These are phyloP conservation scores for Salvia sclarea DNA, from an alignment of 305 asterid genomes.

Conservation along the genomic window DNA sequence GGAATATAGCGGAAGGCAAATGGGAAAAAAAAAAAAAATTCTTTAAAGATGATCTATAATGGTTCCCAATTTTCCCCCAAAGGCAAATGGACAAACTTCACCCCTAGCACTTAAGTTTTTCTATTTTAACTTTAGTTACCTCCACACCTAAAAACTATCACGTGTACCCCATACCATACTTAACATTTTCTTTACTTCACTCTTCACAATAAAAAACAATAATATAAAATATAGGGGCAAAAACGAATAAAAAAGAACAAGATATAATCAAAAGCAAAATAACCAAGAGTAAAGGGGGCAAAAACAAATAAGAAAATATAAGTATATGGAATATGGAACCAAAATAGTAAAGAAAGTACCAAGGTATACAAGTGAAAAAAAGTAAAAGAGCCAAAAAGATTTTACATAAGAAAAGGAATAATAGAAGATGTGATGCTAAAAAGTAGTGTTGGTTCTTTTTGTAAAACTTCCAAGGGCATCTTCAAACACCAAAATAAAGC, in stretches of 20 bases:
- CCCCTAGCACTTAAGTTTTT: background rate
- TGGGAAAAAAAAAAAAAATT: too few relatives aligned
- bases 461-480: too few relatives aligned
- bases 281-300: background rate
- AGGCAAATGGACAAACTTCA: background rate
- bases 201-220: background rate
- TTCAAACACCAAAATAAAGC: background rate
- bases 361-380: too few relatives aligned
- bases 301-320: background rate
- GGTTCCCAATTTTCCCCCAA: too few relatives aligned
- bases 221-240: background rate
- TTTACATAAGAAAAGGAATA: too few relatives aligned
- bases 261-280: background rate
- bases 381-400: too few relatives aligned
- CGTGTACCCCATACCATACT: background rate
- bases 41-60: too few relatives aligned
- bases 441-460: too few relatives aligned
- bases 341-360: too few relatives aligned
- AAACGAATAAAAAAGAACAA: background rate
- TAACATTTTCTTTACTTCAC: background rate
- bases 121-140: background rate
- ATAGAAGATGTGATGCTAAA: too few relatives aligned
- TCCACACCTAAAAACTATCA: background rate
- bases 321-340: background rate
- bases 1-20: background rate